Evolutionary conservation across 2,329 filamentous ascomycete genomes (phyloP), one percentile per base, ranked within the genome.

Genomic region (Xylariaceae sp.): DNA sequence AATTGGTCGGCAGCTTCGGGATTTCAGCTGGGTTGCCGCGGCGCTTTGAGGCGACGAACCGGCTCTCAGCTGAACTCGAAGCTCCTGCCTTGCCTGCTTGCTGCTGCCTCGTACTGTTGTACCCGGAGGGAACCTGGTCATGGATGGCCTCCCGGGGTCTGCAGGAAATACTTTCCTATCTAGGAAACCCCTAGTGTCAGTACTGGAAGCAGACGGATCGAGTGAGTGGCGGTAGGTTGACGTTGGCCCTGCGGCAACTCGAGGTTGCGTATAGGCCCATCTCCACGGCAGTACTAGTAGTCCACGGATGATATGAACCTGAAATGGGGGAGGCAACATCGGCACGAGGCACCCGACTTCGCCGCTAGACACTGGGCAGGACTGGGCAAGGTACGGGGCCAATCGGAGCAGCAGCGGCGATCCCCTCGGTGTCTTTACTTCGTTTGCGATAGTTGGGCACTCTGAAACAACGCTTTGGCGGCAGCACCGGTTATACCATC

Each of bases 401-500:
- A 57, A 60, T 53, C 53, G 57, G 57, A 60, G 57, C 31, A 19
- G 44, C 37, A 49, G 16, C 21, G 39, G 40, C 39, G 57, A 57
- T 60, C 57, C 24, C 26, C 9, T 56, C 57, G 57, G 53, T 52
- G 24, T 53, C 49, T 46, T 57, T 57, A 57, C 57, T 51, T 9
- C 23, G 53, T 57, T 60, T 49, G 53, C 44, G 21, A 53, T 57
- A 53, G 57, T 44, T 23, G 36, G 16, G 26, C 8, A 23, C 6
- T 41, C 37, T 60, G 57, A 57, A 53, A 60, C 57, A 50, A 16
- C 53, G 53, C 44, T 50, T 29, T 50, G 17, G 34, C 46, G 40
- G 51, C 46, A 37, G 52, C 46, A 40, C 46, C 51, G 41, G 56
- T 40, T 39, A 17, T n/a, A n/a, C n/a, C n/a, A n/a, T n/a, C n/a